Evolutionary conservation across 2,329 filamentous ascomycete species (phyloP).

Genomic region (Clarireedia homoeocarpa): DNA sequence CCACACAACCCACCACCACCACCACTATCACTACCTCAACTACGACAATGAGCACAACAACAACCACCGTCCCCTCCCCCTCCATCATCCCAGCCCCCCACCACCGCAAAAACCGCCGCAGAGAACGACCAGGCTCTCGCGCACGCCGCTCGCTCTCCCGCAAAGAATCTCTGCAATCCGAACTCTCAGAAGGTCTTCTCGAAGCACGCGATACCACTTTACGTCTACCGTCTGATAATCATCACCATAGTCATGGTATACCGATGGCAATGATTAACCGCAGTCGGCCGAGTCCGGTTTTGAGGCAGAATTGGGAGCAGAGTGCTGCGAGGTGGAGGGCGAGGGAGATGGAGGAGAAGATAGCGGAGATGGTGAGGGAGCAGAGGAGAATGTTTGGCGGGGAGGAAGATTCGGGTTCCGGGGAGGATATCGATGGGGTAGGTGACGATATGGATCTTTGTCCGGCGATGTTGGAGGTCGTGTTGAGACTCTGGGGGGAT

Average conservation of each 20-base stretch:
- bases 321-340: constrained; percentile 28
- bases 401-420: constrained; percentile 22
- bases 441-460: constrained; percentile 28
- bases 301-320: constrained; percentile 27
- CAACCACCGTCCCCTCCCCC: neutral
- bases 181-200: constrained; percentile 21
- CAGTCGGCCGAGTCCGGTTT: constrained; percentile 23
- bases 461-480: constrained; percentile 26
- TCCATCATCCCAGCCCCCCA: constrained; percentile 1
- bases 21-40: neutral
- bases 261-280: neutral
- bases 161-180: constrained; percentile 19
- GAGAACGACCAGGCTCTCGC: constrained; percentile 27
- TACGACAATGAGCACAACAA: neutral
- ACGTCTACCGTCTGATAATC: constrained; percentile 20
- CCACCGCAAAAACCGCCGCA: constrained; percentile 26
- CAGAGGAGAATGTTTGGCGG: constrained; percentile 26
- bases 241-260: neutral
- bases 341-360: constrained; percentile 12
- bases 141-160: constrained; percentile 24
- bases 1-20: neutral
- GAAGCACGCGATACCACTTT: constrained; percentile 22
- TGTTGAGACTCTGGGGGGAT: constrained; percentile 24
- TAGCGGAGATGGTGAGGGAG: neutral
- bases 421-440: constrained; percentile 10